Percentiles rank a stretch among this genome's conserved stretches.
These are phyloP conservation scores for Botrytis squamosa DNA, from an alignment of 2,329 filamentous ascomycete species.

Conservation along the genomic window DNA sequence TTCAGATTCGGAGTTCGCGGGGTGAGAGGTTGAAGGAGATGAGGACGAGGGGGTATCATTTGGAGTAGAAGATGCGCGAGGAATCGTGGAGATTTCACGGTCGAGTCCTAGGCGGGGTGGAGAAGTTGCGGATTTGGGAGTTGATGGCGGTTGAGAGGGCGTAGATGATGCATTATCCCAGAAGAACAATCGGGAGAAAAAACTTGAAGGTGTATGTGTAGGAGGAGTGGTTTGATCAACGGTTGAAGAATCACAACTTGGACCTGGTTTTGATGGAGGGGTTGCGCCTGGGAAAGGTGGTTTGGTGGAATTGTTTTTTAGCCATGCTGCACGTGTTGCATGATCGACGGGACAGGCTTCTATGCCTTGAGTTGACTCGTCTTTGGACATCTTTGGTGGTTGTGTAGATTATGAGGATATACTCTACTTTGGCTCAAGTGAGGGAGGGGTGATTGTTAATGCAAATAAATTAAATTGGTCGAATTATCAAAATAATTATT, in stretches of 20 bases:
- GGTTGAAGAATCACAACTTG: conserved; percentile 40
- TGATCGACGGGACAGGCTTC: conserved; percentile 83
- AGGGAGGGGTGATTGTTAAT: background rate
- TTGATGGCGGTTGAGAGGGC: conserved; percentile 51
- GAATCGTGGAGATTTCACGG: conserved; percentile 78
- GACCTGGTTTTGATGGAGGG: conserved; percentile 37
- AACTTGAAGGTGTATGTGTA: conserved; percentile 18
- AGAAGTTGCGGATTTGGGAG: conserved; percentile 73
- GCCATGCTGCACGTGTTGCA: conserved; percentile 83
- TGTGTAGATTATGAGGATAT: background rate
- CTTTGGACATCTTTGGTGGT: conserved; percentile 34
- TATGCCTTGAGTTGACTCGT: conserved; percentile 33
- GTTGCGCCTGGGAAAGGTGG: conserved; percentile 32
- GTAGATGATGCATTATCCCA: conserved; percentile 21
- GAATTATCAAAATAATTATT: conserved; percentile 6
- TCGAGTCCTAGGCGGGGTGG: conserved; percentile 57
- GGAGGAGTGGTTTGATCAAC: conserved; percentile 43
- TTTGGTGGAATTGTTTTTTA: conserved; percentile 46
- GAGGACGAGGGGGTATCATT: conserved; percentile 35
- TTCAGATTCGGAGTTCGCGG: conserved; percentile 76
- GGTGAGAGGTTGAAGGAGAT: conserved; percentile 39
- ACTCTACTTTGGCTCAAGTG: background rate
- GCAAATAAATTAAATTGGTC: background rate
- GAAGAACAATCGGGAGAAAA: conserved; percentile 29
- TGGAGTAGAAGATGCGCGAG: conserved; percentile 53